Percentiles rank a stretch among this genome's conserved stretches.
These are phyloP conservation scores for Protea cynaroides DNA, from an alignment of 164 flowering plant species.

Conservation along the genomic window DNA sequence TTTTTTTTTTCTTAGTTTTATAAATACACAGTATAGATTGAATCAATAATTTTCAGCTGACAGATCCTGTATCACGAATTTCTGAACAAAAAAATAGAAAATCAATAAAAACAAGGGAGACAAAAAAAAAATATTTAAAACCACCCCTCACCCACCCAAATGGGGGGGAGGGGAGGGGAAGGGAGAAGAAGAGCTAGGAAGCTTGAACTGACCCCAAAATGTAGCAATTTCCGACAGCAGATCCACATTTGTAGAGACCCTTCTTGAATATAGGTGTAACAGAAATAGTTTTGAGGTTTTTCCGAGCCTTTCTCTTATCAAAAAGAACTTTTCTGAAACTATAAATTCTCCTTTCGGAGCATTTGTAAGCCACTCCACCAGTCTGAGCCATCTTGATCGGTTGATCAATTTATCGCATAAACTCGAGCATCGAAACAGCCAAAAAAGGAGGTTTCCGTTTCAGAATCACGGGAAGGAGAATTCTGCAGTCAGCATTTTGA, in stretches of 20 bases:
- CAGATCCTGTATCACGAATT: not conserved
- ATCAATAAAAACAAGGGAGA: no score
- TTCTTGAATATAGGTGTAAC: slow-evolving; percentile 17
- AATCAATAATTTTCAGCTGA: no score
- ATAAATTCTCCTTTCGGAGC: slow-evolving; percentile 16
- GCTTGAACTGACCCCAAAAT: slow-evolving; percentile 15
- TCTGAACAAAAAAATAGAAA: not conserved
- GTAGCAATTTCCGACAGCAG: slow-evolving; percentile 12
- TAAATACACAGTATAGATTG: no score
- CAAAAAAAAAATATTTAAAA: no score
- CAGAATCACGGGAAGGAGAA: no score
- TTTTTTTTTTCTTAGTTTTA: no score
- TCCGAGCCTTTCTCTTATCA: slow-evolving; percentile 13
- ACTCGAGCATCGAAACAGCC: not conserved
- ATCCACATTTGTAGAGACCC: slow-evolving; percentile 18
- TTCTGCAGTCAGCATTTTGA: no score
- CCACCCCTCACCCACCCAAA: not conserved
- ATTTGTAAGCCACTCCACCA: slow-evolving; percentile 20
- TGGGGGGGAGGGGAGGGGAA: no score
- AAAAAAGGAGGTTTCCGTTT: not conserved
- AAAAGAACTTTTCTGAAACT: slow-evolving; percentile 9
- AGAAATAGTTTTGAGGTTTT: slow-evolving; percentile 18
- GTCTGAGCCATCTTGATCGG: slow-evolving; percentile 24
- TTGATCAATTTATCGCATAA: not conserved
- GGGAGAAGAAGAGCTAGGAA: not conserved